These are phyloP conservation scores for Pleurotus tuoliensis DNA, from an alignment of 768 basidiomycete genomes.

Conservation along the genomic window DNA sequence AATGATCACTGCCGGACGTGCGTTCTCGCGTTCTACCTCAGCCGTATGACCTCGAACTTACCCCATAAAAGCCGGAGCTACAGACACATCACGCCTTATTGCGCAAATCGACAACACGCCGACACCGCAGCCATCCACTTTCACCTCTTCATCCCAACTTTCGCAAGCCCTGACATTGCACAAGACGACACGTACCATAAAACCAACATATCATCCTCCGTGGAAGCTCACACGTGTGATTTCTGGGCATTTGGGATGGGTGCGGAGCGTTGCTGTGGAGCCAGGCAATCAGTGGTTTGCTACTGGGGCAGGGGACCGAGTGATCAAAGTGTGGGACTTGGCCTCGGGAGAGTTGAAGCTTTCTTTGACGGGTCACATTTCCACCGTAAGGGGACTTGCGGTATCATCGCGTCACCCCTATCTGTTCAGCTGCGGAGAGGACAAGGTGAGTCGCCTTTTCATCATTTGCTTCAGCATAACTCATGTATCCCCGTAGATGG, in stretches of 20 bases:
- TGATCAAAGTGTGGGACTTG: conserved; percentile 98
- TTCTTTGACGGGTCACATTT: conserved; percentile 96
- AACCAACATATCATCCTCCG: conserved; percentile 92
- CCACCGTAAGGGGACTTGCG: conserved; percentile 91
- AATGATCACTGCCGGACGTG: conserved; percentile 70
- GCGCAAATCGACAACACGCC: conserved; percentile 75
- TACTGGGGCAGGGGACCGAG: conserved; percentile 95
- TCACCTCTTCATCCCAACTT: conserved; percentile 59
- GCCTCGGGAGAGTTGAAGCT: conserved; percentile 96
- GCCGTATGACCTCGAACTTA: neutral
- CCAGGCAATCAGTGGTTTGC: conserved; percentile 99
- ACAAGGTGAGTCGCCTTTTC: conserved; percentile 61
- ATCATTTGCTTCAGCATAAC: neutral
- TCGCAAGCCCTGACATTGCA: conserved; percentile 90
- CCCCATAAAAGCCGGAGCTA: conserved; percentile 8
- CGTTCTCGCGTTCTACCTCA: conserved; percentile 18
- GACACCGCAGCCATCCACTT: conserved; percentile 62
- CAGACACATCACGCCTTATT: conserved; percentile 61
- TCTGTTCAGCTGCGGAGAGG: conserved; percentile 95
- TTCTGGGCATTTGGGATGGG: conserved; percentile 98
- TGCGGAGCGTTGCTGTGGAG: conserved; percentile 92
- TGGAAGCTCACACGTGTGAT: conserved; percentile 98
- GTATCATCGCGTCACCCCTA: conserved; percentile 94
- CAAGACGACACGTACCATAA: conserved; percentile 90
- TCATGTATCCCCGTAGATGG: conserved; percentile 63